Conservation (phyloP, 179 eudicot genomes). For the Nepenthes alata region DNA sequence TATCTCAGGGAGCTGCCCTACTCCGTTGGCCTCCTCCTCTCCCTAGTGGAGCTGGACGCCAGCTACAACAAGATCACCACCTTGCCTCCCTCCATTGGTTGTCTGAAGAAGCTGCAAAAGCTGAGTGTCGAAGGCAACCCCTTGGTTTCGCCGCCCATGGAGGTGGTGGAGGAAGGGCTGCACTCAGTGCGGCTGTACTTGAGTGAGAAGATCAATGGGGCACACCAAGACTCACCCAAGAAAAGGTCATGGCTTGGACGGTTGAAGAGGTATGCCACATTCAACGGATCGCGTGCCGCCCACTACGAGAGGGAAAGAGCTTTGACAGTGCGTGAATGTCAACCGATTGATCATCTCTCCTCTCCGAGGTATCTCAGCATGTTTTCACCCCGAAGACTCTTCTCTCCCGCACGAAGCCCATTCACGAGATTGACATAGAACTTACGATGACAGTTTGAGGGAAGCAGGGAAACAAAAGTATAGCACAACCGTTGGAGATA, state of each 20-base stretch:
- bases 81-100: conserved; percentile 59
- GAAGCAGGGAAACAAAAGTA: too few species aligned
- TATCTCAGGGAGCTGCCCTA: conserved; percentile 44
- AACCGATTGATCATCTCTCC: conserved; percentile 33
- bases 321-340: conserved; percentile 16
- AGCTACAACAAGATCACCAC: conserved; percentile 58
- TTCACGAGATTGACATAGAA: conserved; percentile 15
- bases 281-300: conserved; percentile 19
- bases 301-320: conserved; percentile 20
- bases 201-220: conserved; percentile 44
- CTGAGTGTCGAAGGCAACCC: conserved; percentile 73
- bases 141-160: conserved; percentile 53
- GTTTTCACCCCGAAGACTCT: conserved; percentile 51
- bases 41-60: conserved; percentile 55
- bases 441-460: too few species aligned
- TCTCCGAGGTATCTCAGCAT: conserved; percentile 46
- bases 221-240: conserved; percentile 12
- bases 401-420: conserved; percentile 22
- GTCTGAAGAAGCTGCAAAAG: conserved; percentile 50
- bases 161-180: conserved; percentile 53
- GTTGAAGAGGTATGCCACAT: conserved; percentile 39
- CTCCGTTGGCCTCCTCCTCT: conserved; percentile 61
- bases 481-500: too few species aligned
- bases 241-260: conserved; percentile 52
- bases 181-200: conserved; percentile 40